These are phyloP conservation scores for Vitis cinerea DNA, from an alignment of 164 flowering plant genomes.

Conservation along the genomic window DNA sequence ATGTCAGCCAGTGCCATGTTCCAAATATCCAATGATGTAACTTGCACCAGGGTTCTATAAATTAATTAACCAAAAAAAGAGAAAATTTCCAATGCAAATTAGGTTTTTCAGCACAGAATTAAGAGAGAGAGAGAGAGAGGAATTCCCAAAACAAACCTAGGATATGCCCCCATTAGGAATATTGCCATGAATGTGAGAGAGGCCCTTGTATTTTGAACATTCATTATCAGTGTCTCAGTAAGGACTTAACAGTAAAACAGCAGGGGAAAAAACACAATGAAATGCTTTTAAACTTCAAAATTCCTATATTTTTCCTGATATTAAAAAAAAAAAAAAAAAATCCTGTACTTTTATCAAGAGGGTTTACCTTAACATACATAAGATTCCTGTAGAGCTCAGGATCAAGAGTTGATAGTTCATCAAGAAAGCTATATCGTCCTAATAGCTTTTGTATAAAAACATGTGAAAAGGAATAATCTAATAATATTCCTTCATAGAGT, in stretches of 20 bases:
- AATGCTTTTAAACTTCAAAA: neutral
- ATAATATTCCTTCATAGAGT: slow-evolving; percentile 95
- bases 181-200: neutral
- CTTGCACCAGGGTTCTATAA: too few species aligned
- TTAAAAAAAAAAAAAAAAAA: neutral
- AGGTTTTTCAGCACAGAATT: too few species aligned
- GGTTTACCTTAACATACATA: slow-evolving; percentile 91
- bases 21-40: too few species aligned
- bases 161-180: too few species aligned
- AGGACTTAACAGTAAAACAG: neutral
- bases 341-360: neutral
- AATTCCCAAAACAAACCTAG: too few species aligned
- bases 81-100: too few species aligned
- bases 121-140: too few species aligned
- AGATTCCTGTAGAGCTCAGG: slow-evolving; percentile 96
- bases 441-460: slow-evolving; percentile 94
- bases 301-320: neutral
- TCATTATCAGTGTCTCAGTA: neutral
- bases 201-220: neutral
- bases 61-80: too few species aligned
- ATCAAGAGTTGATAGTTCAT: slow-evolving; percentile 93
- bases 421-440: slow-evolving; percentile 98
- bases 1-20: too few species aligned
- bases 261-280: neutral
- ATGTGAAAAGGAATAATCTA: slow-evolving; percentile 95